Base-by-base conservation (phyloP, 257 asterid genomes). In the Fraxinus pennsylvanica region DNA sequence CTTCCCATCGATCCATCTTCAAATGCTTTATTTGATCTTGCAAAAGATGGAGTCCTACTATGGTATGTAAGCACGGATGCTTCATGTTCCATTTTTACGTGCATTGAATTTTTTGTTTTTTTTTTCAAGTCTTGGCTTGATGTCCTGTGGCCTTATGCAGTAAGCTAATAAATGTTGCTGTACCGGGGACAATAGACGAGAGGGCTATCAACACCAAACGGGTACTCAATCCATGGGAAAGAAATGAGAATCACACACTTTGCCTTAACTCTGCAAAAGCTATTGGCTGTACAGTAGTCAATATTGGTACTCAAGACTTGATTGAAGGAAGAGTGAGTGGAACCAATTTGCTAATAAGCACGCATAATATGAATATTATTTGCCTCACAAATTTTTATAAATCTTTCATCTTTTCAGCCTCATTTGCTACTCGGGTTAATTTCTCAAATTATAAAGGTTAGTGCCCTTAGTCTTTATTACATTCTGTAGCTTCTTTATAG, bases 261-360 rank as follows among this genome's bases (percentile, higher is more conserved):
- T 90, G 98, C 74, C 97, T 94, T 84, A 94, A 94, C 87, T 94
- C 98, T 84, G 98, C 98, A 41, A 94, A 94, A 86, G 98, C 98
- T 68, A 94, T 94, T 86, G 98, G 98, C 47, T 94, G 98, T 85
- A 94, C 97, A 3, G 98, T 94, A 9, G 98, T 94, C 50, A 94
- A 94, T 82, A 92, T 94, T 78, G 98, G 98, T 79, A 89, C 91
- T 79, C 98, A 94, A 74, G 99, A 94, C 85, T 87, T 94, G 78
- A 79, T 91, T 83, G 99, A 94, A 87, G 99, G 97, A 91, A 91
- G 99, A 86, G 99, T 94, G 87, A 90, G 99, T 83, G 80, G 78
- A 76, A 76, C 79, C 76, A 33, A 69, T 74, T 78, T 36, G 74
- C 43, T 72, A 50, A 52, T 75, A 63, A 38, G 22, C 79, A 71